Evolutionary conservation across 306 rosid genomes (phyloP).

Genomic region (Cicer chorassanicum): DNA sequence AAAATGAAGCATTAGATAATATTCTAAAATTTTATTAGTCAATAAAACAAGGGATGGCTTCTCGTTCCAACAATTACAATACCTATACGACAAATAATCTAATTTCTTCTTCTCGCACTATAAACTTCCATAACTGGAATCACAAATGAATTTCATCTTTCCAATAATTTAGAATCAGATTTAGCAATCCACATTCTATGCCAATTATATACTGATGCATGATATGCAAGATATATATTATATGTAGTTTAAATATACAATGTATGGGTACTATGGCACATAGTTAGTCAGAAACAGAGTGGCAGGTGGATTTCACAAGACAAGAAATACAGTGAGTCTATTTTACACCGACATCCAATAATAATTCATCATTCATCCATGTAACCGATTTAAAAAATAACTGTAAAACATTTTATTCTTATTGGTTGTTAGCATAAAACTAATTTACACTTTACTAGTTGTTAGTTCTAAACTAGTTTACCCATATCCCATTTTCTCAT

Average conservation of each 20-base stretch:
- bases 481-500: too few relatives aligned
- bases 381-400: too few relatives aligned
- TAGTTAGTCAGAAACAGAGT: background rate
- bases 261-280: background rate
- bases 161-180: background rate
- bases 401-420: too few relatives aligned
- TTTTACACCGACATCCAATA: too few relatives aligned
- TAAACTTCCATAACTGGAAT: background rate
- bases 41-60: background rate
- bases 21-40: background rate
- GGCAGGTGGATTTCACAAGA: background rate
- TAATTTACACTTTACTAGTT: too few relatives aligned
- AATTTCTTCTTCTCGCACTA: background rate
- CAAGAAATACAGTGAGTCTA: background rate
- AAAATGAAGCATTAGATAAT: background rate
- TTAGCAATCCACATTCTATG: background rate
- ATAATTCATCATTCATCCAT: too few relatives aligned
- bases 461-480: too few relatives aligned
- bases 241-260: background rate
- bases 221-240: background rate
- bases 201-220: background rate
- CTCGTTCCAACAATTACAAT: background rate
- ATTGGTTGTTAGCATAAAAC: too few relatives aligned
- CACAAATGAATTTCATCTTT: background rate
- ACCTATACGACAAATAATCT: background rate